Conservation (phyloP, 345 rosid genomes). For the Eucalyptus rudis region DNA sequence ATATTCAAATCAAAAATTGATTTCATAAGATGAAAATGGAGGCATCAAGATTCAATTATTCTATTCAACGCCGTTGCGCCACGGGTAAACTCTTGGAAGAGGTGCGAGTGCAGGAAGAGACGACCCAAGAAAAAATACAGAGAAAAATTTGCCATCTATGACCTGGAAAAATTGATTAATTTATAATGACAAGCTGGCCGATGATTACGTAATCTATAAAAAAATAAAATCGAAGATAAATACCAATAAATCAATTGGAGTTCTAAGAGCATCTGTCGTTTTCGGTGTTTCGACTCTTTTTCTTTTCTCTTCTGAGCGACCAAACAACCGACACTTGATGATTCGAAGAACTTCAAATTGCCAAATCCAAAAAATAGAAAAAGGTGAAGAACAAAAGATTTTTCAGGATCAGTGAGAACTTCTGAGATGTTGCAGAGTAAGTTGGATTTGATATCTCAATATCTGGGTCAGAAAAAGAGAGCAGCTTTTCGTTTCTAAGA, state of each 20-base stretch:
- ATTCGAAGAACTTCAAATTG: neutral
- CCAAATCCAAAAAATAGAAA: neutral
- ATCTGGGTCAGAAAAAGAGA: neutral
- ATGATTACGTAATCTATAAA: neutral
- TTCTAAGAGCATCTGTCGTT: neutral
- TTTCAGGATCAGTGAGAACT: neutral
- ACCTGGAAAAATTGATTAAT: neutral
- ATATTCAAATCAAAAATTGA: neutral
- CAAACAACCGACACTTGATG: neutral
- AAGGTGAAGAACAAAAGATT: neutral
- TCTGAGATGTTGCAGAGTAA: neutral
- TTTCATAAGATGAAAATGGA: neutral
- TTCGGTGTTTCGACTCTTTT: neutral
- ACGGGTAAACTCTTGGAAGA: neutral
- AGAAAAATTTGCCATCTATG: neutral
- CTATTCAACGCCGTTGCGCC: slow-evolving; percentile 5
- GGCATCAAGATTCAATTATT: neutral
- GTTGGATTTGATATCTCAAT: neutral
- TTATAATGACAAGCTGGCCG: neutral
- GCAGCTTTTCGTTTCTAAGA: neutral
- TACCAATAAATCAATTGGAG: neutral
- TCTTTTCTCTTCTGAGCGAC: neutral
- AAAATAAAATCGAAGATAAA: neutral
- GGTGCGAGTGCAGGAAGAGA: neutral
- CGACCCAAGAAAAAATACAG: neutral